Evolutionary conservation across 305 asterid species (phyloP).

Genomic region (Ajuga reptans): DNA sequence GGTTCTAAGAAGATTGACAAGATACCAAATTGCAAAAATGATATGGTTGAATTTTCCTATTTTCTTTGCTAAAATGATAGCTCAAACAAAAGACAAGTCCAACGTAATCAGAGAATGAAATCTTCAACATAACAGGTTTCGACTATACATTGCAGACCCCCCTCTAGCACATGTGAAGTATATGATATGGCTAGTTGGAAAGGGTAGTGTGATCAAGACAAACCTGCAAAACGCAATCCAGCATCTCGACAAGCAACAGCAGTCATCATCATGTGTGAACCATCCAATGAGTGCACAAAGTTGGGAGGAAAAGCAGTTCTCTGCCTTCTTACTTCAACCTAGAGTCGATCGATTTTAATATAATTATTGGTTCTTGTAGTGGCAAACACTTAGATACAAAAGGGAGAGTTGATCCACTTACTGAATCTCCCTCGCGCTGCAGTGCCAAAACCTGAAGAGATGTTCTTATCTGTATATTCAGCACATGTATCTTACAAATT

Average conservation of each 20-base stretch:
- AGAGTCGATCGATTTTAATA: conserved; percentile 10
- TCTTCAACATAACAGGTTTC: not conserved
- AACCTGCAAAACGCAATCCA: conserved; percentile 85
- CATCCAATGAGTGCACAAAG: conserved; percentile 90
- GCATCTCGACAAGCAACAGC: conserved; percentile 87
- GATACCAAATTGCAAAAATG: not conserved
- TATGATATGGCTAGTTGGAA: not conserved
- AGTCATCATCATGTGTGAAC: conserved; percentile 97
- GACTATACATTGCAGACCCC: not conserved
- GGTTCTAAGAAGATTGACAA: not conserved
- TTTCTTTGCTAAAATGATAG: not conserved
- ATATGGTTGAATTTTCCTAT: not conserved
- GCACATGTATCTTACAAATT: conserved; percentile 7
- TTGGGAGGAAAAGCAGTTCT: conserved; percentile 94
- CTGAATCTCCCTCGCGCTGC: conserved; percentile 64
- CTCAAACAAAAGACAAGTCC: not conserved
- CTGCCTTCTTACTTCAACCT: conserved; percentile 82
- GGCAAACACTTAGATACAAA: conserved; percentile 3
- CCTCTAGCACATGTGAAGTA: not conserved
- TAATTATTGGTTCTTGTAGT: conserved; percentile 5
- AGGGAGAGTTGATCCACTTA: conserved; percentile 30
- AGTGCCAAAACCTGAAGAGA: conserved; percentile 84
- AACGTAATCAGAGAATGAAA: not conserved
- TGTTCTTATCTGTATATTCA: conserved; percentile 84
- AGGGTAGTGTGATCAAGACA: not conserved